Evolutionary conservation across 2,329 filamentous ascomycete species (phyloP).

Genomic region (Phoma herbarum): DNA sequence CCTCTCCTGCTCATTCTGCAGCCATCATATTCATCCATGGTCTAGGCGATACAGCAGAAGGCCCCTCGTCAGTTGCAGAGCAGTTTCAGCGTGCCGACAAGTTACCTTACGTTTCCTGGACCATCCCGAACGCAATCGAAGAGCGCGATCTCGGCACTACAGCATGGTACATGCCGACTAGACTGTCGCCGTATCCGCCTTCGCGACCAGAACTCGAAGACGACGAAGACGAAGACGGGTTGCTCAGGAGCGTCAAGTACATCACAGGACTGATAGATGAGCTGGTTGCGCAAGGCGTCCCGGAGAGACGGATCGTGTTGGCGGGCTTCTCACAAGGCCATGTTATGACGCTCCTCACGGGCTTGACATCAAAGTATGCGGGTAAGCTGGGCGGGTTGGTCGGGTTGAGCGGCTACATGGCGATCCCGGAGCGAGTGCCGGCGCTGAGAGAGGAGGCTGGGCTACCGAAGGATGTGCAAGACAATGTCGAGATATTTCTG

Average conservation of each 20-base stretch:
- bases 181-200: constrained; percentile 52
- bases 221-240: constrained; percentile 58
- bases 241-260: constrained; percentile 52
- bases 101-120: constrained; percentile 59
- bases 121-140: constrained; percentile 60
- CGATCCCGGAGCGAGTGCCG: constrained; percentile 52
- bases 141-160: constrained; percentile 57
- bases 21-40: constrained; percentile 59
- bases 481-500: constrained; percentile 56
- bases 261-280: constrained; percentile 55
- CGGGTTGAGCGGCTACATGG: constrained; percentile 60
- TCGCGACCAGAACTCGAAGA: constrained; percentile 56
- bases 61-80: constrained; percentile 54
- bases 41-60: constrained; percentile 57
- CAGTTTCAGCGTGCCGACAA: constrained; percentile 61
- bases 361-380: constrained; percentile 53
- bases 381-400: constrained; percentile 55
- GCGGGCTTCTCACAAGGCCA: constrained; percentile 61
- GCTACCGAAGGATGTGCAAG: constrained; percentile 44
- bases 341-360: constrained; percentile 56
- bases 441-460: constrained; percentile 50
- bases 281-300: constrained; percentile 53
- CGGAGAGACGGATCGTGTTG: constrained; percentile 55
- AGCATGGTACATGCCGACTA: constrained; percentile 58
- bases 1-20: constrained; percentile 51